phyloP scores from a whole-genome alignment of 306 rosid genomes.

The Malus fusca region DNA sequence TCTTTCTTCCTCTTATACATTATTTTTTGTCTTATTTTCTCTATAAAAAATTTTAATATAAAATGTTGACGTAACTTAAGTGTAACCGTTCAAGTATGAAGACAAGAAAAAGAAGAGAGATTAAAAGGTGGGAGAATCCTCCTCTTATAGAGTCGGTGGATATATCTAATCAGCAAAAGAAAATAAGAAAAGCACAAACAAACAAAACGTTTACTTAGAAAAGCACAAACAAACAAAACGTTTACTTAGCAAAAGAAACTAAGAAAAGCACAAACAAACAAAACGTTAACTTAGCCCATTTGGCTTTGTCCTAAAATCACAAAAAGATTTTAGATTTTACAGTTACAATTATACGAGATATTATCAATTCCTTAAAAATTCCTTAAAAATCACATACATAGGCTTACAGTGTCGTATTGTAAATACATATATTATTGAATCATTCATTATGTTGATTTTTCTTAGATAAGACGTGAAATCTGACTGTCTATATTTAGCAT shows the following conservation, averaged over 20 bases:
- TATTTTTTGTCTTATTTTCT: too few species aligned
- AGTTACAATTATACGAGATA: accelerated
- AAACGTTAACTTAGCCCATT: slow-evolving; percentile 24
- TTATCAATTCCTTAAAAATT: too few species aligned
- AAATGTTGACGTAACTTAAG: accelerated
- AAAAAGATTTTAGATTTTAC: not conserved
- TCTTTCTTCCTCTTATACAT: accelerated
- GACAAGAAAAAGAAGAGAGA: accelerated
- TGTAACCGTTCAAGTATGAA: accelerated
- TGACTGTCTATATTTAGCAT: too few species aligned
- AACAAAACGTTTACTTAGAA: slow-evolving; percentile 25
- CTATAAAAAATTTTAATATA: too few species aligned
- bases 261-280: slow-evolving; percentile 26
- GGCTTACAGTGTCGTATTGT: not conserved
- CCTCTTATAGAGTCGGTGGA: not conserved
- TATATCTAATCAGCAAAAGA: slow-evolving; percentile 7
- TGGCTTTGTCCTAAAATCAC: not conserved
- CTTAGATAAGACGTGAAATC: too few species aligned
- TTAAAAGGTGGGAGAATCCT: too few species aligned
- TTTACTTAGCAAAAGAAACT: slow-evolving; percentile 4
- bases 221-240: slow-evolving; percentile 30
- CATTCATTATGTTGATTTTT: too few species aligned
- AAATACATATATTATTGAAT: too few species aligned
- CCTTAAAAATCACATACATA: not conserved
- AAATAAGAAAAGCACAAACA: slow-evolving; percentile 19